Evolutionary conservation across 2,329 filamentous ascomycete genomes (phyloP), one percentile per base, ranked within the genome.

Genomic region (Beauveria varroae): DNA sequence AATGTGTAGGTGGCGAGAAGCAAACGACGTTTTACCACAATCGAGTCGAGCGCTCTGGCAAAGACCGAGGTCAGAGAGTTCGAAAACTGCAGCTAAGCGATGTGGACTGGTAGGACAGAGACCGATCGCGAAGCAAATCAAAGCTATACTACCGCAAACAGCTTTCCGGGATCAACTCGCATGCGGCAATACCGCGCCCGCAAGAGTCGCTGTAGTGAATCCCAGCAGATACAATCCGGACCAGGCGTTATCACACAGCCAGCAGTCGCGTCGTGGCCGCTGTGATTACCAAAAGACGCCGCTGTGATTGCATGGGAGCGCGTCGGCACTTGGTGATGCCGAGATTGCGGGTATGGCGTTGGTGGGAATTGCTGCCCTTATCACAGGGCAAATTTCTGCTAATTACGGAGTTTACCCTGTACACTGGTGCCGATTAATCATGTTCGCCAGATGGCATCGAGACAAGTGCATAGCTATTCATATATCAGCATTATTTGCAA

Each of bases 51-150:
- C 82, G 79, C 68, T 72, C 76, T 55, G 77, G 75, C 69, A 82
- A 82, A 67, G 88, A 88, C 67, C 87, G 89, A 60, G 85, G 88
- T 63, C 92, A 96, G 73, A 88, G 93, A 65, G 87, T 90, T 62
- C 86, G 95, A 69, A 96, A 96, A 75, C 80, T 99, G 63, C 93
- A 98, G 73, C 84, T 98, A 63, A 96, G 91, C 75, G 95, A 99
- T 75, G 91, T 99, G 74, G 93, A 99, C 75, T 99, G 95, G 95
- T 97, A 93, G 62, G 47, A 37, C 37, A 56, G 54, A 44, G 34
- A 10, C 44, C 60, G 34, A 37, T 54, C 55, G 57, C 56, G 43
- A 79, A 79, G 66, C 63, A 67, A 59, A 63, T 65, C 52, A 55
- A 57, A 44, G 37, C 5, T n/a, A 6, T 18, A 50, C n/a, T 16